A percentile compares a stretch with the other conserved stretches of the same genome.
These are phyloP conservation scores for Spatholobus suberectus DNA, from an alignment of 306 rosid genomes.

Conservation along the genomic window DNA sequence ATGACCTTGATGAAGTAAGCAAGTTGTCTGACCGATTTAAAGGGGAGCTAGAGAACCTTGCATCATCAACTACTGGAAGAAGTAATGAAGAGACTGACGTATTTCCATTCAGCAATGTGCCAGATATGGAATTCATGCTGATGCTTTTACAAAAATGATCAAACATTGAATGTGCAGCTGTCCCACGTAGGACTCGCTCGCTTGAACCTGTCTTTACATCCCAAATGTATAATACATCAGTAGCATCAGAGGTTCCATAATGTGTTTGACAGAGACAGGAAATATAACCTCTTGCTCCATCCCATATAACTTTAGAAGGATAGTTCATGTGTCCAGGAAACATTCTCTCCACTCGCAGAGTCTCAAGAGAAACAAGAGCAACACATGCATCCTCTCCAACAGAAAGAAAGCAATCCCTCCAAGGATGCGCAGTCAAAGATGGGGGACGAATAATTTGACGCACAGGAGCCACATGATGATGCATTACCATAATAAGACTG, in stretches of 20 bases:
- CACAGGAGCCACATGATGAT: conserved; percentile 95
- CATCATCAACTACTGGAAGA: conserved; percentile 78
- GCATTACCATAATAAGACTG: conserved; percentile 74
- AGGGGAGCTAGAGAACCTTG: conserved; percentile 60
- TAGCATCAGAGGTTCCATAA: conserved; percentile 69
- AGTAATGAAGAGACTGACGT: conserved; percentile 89
- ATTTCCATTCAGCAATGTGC: conserved; percentile 75
- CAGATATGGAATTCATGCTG: conserved; percentile 72
- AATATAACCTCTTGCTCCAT: conserved; percentile 86
- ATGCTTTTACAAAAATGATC: conserved; percentile 87
- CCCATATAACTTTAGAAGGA: conserved; percentile 96
- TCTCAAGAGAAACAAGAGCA: conserved; percentile 86
- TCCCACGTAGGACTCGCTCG: conserved; percentile 87
- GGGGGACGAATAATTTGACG: conserved; percentile 91
- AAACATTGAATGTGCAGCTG: conserved; percentile 91
- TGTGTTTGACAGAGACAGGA: conserved; percentile 78
- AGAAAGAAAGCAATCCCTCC: conserved; percentile 92
- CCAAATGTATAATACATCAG: conserved; percentile 82
- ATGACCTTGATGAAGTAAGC: conserved; percentile 55
- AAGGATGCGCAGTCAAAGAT: conserved; percentile 66
- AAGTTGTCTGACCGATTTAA: conserved; percentile 50
- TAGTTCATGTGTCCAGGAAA: conserved; percentile 88
- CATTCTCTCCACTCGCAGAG: conserved; percentile 89
- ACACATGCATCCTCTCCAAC: conserved; percentile 97
- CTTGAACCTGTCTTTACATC: conserved; percentile 91